Conservation (phyloP, 352 stramenopile genomes). For the Pythium aquatile region DNA sequence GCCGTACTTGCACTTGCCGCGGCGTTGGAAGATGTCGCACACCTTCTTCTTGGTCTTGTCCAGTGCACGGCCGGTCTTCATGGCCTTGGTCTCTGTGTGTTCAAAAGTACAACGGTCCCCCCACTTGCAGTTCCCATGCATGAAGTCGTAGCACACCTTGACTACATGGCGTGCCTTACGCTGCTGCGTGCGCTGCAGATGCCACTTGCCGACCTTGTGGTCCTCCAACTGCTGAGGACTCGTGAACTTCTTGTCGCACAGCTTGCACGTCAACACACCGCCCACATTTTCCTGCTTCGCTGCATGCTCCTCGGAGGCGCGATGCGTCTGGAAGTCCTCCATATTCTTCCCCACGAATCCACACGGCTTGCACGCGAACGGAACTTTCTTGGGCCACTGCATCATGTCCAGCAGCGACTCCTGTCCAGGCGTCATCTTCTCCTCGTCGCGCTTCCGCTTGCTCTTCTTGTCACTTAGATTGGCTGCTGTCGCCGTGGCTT, state of each 20-base stretch:
- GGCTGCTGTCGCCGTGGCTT: constrained; percentile 22
- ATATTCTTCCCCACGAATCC: constrained; percentile 74
- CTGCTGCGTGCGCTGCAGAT: constrained; percentile 67
- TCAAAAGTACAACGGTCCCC: constrained; percentile 72
- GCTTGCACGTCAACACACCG: constrained; percentile 41
- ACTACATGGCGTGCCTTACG: constrained; percentile 67
- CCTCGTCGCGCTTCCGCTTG: constrained; percentile 32
- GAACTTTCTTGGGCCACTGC: constrained; percentile 68
- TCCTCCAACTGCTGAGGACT: constrained; percentile 70
- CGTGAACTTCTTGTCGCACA: constrained; percentile 83
- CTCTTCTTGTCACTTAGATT: constrained; percentile 39
- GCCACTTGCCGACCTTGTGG: constrained; percentile 80
- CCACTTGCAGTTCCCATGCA: constrained; percentile 63
- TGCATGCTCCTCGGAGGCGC: constrained; percentile 45
- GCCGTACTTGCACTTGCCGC: constrained; percentile 62
- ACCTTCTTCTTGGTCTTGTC: constrained; percentile 52
- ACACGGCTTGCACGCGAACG: constrained; percentile 82
- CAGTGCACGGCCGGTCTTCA: constrained; percentile 46
- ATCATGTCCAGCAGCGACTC: constrained; percentile 43
- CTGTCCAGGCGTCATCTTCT: constrained; percentile 25
- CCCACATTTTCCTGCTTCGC: constrained; percentile 33
- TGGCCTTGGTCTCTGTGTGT: constrained; percentile 69
- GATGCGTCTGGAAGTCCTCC: constrained; percentile 60
- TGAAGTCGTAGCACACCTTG: constrained; percentile 83
- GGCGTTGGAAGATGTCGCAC: constrained; percentile 51